Evolutionary conservation across 192 early-diverging fungal genomes (phyloP), one percentile per base, ranked within the genome.

Genomic region (Spinellus fusiger): DNA sequence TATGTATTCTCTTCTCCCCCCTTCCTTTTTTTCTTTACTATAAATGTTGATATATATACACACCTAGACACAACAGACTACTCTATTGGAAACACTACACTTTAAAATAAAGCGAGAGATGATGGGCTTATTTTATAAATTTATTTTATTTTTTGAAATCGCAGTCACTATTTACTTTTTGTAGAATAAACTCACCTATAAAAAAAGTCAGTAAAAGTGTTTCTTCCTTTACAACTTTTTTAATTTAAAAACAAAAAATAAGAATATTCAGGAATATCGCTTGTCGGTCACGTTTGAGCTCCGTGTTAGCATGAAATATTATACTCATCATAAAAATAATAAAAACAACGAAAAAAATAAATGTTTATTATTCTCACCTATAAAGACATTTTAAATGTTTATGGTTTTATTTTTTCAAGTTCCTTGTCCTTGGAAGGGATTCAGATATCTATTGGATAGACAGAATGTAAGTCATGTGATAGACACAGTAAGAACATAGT

Each of bases 251-350:
- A 53, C 9, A 33, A 8, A 54, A 31, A 54, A 9, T 5, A 28
- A 4, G 6, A 26, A 26, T 51, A 26, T 26, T 23, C 12, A 55
- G 28, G 8, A 23, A 55, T 55, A 55, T 20, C 12, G 10, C 31
- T 55, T 53, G 26, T 55, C 54, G 34, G 33, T 55, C 54, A 55
- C 22, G 32, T 44, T 55, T n/a, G 34, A 37, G 34, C 31, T 55
- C 54, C 54, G 54, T 22, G 54, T 55, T 55, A 55, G 54, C 54
- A 55, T 55, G 54, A 55, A 55, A 55, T 55, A 37, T 55, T 37
- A 33, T 20, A 22, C 22, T 53, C 51, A 53, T 53, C 51, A 53
- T 15, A 53, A 29, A 53, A 28, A 29, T 10, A 25, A 23, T 28
- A 7, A n/a, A 15, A 8, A 53, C 18, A 4, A 50, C 18, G 1